Evolutionary conservation across 2,329 filamentous ascomycete species (phyloP).

Genomic region (Bimuria novae-zelandiae): DNA sequence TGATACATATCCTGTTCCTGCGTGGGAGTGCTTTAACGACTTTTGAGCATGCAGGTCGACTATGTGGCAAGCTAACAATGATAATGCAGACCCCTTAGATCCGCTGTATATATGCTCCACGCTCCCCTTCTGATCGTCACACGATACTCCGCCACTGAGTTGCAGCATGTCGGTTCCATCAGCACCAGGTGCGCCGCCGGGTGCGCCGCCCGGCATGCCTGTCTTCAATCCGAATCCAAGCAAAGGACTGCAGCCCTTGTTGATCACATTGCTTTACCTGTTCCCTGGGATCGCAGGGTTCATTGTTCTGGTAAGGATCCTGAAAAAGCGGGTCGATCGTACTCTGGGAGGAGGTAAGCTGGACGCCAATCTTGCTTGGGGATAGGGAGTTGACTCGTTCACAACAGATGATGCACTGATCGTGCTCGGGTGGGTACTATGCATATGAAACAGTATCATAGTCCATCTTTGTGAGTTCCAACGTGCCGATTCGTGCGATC

Average conservation of each 20-base stretch:
- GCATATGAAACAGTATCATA: slow-evolving; percentile 17
- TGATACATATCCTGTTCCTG: neutral
- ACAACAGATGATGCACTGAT: slow-evolving; percentile 17
- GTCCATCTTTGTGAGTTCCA: slow-evolving; percentile 21
- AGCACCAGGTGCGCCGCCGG: neutral
- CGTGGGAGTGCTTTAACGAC: too few species aligned
- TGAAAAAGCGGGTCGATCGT: slow-evolving; percentile 20
- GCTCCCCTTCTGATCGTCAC: neutral
- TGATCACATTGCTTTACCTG: slow-evolving; percentile 20
- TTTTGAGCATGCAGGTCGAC: neutral
- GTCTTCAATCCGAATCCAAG: slow-evolving; percentile 3
- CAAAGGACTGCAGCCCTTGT: slow-evolving; percentile 19
- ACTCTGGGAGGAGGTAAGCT: slow-evolving; percentile 21
- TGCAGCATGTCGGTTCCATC: neutral
- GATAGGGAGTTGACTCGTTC: neutral
- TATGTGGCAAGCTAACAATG: neutral
- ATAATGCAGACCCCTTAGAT: neutral
- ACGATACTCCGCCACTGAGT: neutral
- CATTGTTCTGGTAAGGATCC: slow-evolving; percentile 18
- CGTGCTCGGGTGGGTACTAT: slow-evolving; percentile 15
- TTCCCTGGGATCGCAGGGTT: slow-evolving; percentile 16
- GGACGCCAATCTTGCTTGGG: neutral
- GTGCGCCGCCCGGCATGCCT: neutral
- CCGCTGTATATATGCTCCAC: neutral
- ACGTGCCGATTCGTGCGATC: neutral